A percentile compares a stretch with the other conserved stretches of the same genome.
These are phyloP conservation scores for Tillandsia leiboldiana DNA, from an alignment of 176 grass and related monocot genomes.

Conservation along the genomic window DNA sequence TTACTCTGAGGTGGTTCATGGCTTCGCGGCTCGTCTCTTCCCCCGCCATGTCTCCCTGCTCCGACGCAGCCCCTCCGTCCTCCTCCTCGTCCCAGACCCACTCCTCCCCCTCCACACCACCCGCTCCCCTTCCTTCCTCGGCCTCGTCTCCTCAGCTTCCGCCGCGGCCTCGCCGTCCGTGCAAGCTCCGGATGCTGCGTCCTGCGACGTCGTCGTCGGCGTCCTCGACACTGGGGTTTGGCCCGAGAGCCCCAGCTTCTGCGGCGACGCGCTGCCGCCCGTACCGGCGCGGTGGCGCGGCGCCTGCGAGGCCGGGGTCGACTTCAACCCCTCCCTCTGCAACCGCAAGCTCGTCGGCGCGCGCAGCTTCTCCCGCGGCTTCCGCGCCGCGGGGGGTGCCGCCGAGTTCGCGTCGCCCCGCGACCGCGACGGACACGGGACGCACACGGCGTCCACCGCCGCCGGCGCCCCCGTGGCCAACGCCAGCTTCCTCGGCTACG, in stretches of 20 bases:
- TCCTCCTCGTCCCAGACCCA: slow-evolving; percentile 56
- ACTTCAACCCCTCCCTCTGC: slow-evolving; percentile 56
- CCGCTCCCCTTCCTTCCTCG: slow-evolving; percentile 70
- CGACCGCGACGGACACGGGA: slow-evolving; percentile 87
- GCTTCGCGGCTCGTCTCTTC: slow-evolving; percentile 58
- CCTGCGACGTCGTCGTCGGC: slow-evolving; percentile 69
- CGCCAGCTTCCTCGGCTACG: slow-evolving; percentile 87
- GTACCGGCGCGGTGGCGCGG: slow-evolving; percentile 64
- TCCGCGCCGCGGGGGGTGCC: slow-evolving; percentile 37
- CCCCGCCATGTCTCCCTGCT: slow-evolving; percentile 47
- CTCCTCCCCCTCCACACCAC: slow-evolving; percentile 67
- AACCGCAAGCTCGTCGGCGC: slow-evolving; percentile 78
- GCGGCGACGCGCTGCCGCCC: slow-evolving; percentile 32
- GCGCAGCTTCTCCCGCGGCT: slow-evolving; percentile 74
- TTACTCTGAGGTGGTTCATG: slow-evolving; percentile 57
- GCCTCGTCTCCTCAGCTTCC: slow-evolving; percentile 15
- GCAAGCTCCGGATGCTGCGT: slow-evolving; percentile 36
- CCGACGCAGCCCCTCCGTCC: slow-evolving; percentile 51
- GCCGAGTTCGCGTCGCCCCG: slow-evolving; percentile 45
- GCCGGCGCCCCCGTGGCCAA: slow-evolving; percentile 57
- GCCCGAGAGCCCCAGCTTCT: slow-evolving; percentile 76
- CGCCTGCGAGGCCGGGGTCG: slow-evolving; percentile 71
- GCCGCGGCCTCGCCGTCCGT: slow-evolving; percentile 37
- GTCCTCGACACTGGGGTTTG: slow-evolving; percentile 91
- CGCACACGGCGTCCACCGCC: slow-evolving; percentile 77